These are phyloP conservation scores for Cordyceps militaris DNA, from an alignment of 2,329 filamentous ascomycete genomes.

Conservation along the genomic window DNA sequence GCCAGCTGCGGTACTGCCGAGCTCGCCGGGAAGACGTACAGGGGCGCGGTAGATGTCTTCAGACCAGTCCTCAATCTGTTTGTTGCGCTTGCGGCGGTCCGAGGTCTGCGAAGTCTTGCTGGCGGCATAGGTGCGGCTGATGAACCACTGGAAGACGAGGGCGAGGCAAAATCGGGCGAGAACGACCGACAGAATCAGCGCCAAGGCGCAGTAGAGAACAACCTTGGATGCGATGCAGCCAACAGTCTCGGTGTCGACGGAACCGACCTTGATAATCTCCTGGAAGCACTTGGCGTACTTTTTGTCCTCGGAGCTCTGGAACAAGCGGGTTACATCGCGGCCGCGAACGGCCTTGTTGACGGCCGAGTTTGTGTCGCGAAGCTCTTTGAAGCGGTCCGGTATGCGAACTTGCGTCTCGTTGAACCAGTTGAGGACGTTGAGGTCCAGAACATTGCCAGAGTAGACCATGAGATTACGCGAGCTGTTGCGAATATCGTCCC, in stretches of 20 bases:
- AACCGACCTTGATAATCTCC: slow-evolving; percentile 92
- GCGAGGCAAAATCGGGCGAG: slow-evolving; percentile 80
- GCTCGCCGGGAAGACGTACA: slow-evolving; percentile 69
- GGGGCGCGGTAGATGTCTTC: slow-evolving; percentile 95
- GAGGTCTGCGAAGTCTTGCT: slow-evolving; percentile 76
- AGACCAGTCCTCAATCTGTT: slow-evolving; percentile 96
- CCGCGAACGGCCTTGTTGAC: slow-evolving; percentile 63
- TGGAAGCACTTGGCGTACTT: slow-evolving; percentile 78
- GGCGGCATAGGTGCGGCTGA: slow-evolving; percentile 78
- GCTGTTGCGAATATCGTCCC: slow-evolving; percentile 85
- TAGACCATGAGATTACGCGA: slow-evolving; percentile 91
- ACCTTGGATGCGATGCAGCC: slow-evolving; percentile 97
- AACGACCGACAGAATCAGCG: slow-evolving; percentile 88
- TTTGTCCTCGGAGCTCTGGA: slow-evolving; percentile 74
- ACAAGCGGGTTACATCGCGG: slow-evolving; percentile 81
- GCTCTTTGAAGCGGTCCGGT: slow-evolving; percentile 70
- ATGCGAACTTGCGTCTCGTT: slow-evolving; percentile 71
- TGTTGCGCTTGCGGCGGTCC: slow-evolving; percentile 75
- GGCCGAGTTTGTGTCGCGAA: slow-evolving; percentile 59
- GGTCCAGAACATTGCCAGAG: slow-evolving; percentile 85
- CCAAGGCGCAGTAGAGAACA: slow-evolving; percentile 86
- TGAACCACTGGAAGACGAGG: slow-evolving; percentile 91
- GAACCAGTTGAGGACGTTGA: slow-evolving; percentile 86
- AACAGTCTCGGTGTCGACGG: slow-evolving; percentile 90
- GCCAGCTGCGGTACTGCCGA: slow-evolving; percentile 52